These are phyloP conservation scores for Enterospora canceri DNA, from an alignment of 371 early-diverging fungal species.

Conservation along the genomic window DNA sequence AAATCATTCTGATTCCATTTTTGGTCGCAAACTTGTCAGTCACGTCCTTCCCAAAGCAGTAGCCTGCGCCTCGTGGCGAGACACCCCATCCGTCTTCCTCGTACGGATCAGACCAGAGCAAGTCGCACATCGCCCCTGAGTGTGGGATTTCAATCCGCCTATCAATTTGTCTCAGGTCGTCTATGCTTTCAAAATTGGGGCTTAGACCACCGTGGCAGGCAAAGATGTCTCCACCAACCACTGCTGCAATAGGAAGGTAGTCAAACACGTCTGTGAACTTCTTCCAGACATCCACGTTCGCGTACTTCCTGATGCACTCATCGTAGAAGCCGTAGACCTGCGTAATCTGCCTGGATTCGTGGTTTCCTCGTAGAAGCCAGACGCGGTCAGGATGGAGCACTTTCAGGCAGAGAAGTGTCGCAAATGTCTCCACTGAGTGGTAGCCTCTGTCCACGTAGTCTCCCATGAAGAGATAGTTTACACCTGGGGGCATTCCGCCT, in stretches of 20 bases:
- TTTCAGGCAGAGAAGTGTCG: conserved; percentile 80
- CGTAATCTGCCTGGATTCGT: conserved; percentile 92
- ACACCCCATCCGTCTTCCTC: conserved; percentile 92
- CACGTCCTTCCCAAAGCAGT: conserved; percentile 85
- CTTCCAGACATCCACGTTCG: conserved; percentile 92
- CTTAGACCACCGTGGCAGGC: conserved; percentile 97
- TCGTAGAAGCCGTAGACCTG: conserved; percentile 99
- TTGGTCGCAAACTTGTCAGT: conserved; percentile 82
- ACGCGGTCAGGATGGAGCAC: conserved; percentile 82
- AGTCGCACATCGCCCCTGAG: conserved; percentile 90
- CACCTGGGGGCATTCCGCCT: conserved; percentile 73
- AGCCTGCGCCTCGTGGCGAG: conserved; percentile 92
- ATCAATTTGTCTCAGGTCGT: conserved; percentile 84
- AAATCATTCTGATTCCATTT: conserved; percentile 84
- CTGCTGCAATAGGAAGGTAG: conserved; percentile 83
- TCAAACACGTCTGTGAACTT: conserved; percentile 93
- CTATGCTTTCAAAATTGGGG: conserved; percentile 83
- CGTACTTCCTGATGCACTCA: conserved; percentile 93
- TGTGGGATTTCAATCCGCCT: conserved; percentile 93
- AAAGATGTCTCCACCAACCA: conserved; percentile 80
- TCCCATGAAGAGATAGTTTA: conserved; percentile 81
- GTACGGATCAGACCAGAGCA: conserved; percentile 97
- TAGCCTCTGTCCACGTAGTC: conserved; percentile 99
- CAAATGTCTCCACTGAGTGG: conserved; percentile 92
- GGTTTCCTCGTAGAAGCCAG: conserved; percentile 93